phyloP scores from a whole-genome alignment of 805 yeast genomes.

The Saccharomyces jurei region DNA sequence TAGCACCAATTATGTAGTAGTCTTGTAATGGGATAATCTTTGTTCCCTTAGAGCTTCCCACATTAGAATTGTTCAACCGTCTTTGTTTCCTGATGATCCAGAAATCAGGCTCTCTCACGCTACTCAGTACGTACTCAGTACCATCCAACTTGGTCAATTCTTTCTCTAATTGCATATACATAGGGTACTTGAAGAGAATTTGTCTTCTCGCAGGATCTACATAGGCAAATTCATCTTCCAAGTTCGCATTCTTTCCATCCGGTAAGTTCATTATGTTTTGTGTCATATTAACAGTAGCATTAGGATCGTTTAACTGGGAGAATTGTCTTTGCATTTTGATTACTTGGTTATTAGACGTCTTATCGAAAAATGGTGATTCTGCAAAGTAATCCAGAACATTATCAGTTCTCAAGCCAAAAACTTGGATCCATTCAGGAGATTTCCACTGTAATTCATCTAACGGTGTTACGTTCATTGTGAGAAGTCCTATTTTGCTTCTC shows the following conservation, averaged over 20 bases:
- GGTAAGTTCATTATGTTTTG: background rate
- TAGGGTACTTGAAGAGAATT: conserved; percentile 22
- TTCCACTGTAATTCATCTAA: conserved; percentile 94
- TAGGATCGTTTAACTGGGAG: conserved; percentile 20
- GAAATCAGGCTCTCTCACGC: conserved; percentile 78
- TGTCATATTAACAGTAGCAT: background rate
- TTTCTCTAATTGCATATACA: conserved; percentile 35
- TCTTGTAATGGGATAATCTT: conserved; percentile 51
- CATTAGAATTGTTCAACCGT: conserved; percentile 38
- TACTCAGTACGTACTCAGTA: conserved; percentile 68
- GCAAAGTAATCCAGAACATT: conserved; percentile 91
- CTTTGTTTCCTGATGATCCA: conserved; percentile 86
- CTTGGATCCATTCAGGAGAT: conserved; percentile 94
- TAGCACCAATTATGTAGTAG: conserved; percentile 85
- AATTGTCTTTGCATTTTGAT: conserved; percentile 92
- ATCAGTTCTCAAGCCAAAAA: conserved; percentile 75
- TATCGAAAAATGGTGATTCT: conserved; percentile 89
- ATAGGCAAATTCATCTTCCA: conserved; percentile 14
- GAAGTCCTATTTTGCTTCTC: background rate
- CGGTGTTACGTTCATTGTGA: conserved; percentile 17
- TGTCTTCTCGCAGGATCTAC: conserved; percentile 19
- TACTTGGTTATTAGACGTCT: conserved; percentile 90
- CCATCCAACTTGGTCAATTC: conserved; percentile 78
- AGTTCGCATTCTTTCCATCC: conserved; percentile 1
- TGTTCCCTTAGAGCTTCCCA: conserved; percentile 7